Evolutionary conservation across 192 early-diverging fungal genomes (phyloP), one percentile per base, ranked within the genome.

Genomic region (Endogone sp.): DNA sequence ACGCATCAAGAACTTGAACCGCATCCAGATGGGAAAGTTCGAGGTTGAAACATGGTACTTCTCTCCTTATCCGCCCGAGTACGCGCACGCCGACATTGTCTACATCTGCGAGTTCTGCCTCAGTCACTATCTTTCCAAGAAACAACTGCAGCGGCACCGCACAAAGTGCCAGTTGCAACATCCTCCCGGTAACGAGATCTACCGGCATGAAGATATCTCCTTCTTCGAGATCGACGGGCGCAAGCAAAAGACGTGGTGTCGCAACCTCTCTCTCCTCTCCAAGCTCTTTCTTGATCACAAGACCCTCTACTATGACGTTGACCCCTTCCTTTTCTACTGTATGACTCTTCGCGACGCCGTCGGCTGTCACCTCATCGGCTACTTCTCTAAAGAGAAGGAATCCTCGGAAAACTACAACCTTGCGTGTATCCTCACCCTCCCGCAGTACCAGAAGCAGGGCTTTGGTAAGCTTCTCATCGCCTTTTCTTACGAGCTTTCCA

Each of bases 361-460:
- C 27, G 98, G 98, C 2, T 90, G 84, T 67, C 94, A 97, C 73
- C 76, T 98, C 29, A 90, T 99, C 63, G 98, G 98, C 4, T 99
- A 99, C 76, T 99, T 99, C 76, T 96, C 94, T 61, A 99, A 99
- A 75, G 98, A 99, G 71, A 99, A 99, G 81, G 96, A 97, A 73
- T 95, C 92, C 2, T 81, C 90, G 2, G 95, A 97, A 62, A 93
- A 95, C 63, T 99, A 98, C 83, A 99, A 99, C 77, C 82, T 99
- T 25, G 96, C 98, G 1, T 99, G 98, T 81, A 99, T 99, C 68
- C 75, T 99, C 62, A 99, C 98, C 11, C 83, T 99, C 65, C 98
- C 98, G 13, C 95, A 97, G 73, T 91, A 95, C 72, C 98, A 99
- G 82, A 84, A 96, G 27, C 92, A 88, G 88, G 98, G 98, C 22